Evolutionary conservation across 2,329 filamentous ascomycete genomes (phyloP), one percentile per base, ranked within the genome.

Genomic region (Cladophialophora psammophila): DNA sequence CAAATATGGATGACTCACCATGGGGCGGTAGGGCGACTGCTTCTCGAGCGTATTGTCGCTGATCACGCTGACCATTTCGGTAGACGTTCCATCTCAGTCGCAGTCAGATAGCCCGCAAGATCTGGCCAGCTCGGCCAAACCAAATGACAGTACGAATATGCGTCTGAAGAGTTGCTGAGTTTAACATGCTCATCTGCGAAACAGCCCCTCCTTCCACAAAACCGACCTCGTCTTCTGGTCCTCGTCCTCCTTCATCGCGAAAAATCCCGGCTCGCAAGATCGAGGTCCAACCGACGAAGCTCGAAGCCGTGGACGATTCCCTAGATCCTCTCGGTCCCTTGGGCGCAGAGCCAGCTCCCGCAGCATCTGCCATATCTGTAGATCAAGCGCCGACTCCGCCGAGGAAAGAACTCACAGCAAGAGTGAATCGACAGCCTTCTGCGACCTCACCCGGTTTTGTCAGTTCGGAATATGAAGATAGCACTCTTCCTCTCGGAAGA

Each of bases 381-480:
- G 86, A 88, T 62, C 82, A 85, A 71, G 85, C 85, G 42, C 85
- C 86, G 36, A 82, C 81, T 42, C 86, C 86, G 38, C 87, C 87
- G 13, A 84, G 86, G 74, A 89, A 89, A 78, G 87, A 89, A 77
- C 73, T 78, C 67, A 76, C 75, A 74, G 75, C 75, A 53, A 78
- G 78, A 63, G 77, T 78, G 20, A 60, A 64, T 20, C 68, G 62
- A 35, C 69, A 63, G 32, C 54, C 64, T 13, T 70, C 71, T 42
- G 63, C 83, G 38, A 78, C 82, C 55, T 79, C 82, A 59, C 82
- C 82, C 45, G 80, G 86, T 76, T 82, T 85, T 79, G 85, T 94
- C 75, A 87, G 87, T 55, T 87, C 92, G 64, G 89, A 91, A 67
- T 85, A 93, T 61, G 90, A 91, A 69, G 91, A 93, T 68, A 85